Base-by-base conservation (phyloP, 2,329 filamentous ascomycete genomes). In the Calonectria pseudoturangicola region DNA sequence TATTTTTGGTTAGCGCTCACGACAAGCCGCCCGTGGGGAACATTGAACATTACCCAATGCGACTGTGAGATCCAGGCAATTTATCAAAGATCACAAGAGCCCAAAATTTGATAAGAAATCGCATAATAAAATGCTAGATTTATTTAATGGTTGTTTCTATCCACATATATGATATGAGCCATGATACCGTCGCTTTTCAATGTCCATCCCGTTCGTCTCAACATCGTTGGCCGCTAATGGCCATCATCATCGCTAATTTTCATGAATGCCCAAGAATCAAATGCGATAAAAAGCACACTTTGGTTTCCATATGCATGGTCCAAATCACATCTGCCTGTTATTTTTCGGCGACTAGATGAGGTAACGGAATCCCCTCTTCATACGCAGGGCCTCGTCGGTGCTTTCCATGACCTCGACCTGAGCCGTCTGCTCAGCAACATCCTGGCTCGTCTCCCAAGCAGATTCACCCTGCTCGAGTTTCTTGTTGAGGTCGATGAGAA, bases 311-410 rank as follows among this genome's bases (percentile, higher is more conserved):
- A 60, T 41, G 33, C 3, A 39, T 60, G 16, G 7, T 2, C 15
- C 36, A 1, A 25, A 60, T 41, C 21, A 16, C 25, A 47, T 33
- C 45, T 27, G 10, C 58, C 39, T n/a, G 18, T 18, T 21, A 10
- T 8, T 8, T 41, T 43, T 45, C 67, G 65, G 45, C 41, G 62
- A 64, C 74, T 84, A 88, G 50, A 87, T 78, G 65, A 88, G 78
- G 76, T 88, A 88, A 66, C 87, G 81, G 81, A 88, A 88, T 48
- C 86, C 86, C 80, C 86, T 86, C 69, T 82, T 82, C 85, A 88
- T 85, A 71, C 82, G 81, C 75, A 86, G 74, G 4, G 85, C 85
- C 65, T 88, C 85, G 30, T 90, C 85, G 0, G 85, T 79, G 47
- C 84, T 83, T 3, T 86, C 85, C 60, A 85, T 81, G 10, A 81